phyloP scores from a whole-genome alignment of 352 stramenopile species.

The Pythium biforme region DNA sequence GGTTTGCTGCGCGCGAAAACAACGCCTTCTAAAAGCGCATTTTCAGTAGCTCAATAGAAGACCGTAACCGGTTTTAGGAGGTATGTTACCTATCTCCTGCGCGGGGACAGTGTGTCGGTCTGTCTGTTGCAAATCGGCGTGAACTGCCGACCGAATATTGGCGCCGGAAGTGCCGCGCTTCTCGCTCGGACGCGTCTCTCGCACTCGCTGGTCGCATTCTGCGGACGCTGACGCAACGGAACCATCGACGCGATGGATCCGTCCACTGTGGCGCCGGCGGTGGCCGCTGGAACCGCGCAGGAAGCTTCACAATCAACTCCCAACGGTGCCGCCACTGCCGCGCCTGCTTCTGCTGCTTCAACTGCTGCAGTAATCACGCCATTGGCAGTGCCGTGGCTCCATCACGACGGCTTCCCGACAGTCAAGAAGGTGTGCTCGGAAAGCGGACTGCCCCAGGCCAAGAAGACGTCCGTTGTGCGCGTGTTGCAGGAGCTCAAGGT shows the following conservation, averaged over 20 bases:
- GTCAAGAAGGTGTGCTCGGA: constrained; percentile 52
- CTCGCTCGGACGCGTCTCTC: background rate
- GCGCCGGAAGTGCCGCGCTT: constrained; percentile 4
- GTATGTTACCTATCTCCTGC: background rate
- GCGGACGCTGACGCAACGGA: background rate
- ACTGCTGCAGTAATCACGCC: constrained; percentile 26
- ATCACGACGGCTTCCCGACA: constrained; percentile 59
- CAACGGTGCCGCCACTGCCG: no score
- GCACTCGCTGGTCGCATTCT: background rate
- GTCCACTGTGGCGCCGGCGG: background rate
- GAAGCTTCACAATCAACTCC: background rate
- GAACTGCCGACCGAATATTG: constrained; percentile 5
- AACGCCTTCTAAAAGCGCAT: background rate
- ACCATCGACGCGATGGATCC: constrained; percentile 10
- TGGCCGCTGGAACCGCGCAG: background rate
- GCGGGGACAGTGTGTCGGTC: no score
- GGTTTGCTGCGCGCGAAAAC: constrained; percentile 2
- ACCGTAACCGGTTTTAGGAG: constrained; percentile 13
- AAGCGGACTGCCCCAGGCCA: constrained; percentile 43
- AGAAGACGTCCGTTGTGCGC: constrained; percentile 50
- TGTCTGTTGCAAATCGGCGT: background rate
- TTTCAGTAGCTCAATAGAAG: constrained; percentile 6
- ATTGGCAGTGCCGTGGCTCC: constrained; percentile 57
- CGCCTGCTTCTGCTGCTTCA: background rate
- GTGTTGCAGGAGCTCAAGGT: constrained; percentile 72